Conservation (phyloP, 805 yeast species). For the Zygoascus ofunaensis region DNA sequence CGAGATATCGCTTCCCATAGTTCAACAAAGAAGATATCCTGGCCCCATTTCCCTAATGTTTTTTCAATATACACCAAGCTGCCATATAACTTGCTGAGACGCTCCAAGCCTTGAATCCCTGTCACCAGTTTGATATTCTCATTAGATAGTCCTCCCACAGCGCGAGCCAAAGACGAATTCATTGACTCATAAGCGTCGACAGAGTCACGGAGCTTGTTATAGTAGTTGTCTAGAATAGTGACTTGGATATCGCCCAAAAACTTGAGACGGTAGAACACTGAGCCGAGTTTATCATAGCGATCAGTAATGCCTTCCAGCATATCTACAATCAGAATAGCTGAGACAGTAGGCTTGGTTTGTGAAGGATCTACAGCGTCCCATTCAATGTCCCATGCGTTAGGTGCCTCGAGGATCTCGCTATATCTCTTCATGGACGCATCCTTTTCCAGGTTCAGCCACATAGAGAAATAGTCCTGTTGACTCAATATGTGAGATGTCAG, state of each 20-base stretch:
- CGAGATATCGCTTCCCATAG: conserved; percentile 31
- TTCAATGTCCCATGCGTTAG: conserved; percentile 50
- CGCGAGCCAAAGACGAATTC: conserved; percentile 29
- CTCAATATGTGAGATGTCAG: conserved; percentile 27
- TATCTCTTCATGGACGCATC: conserved; percentile 38
- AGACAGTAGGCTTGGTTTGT: conserved; percentile 50
- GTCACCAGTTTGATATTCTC: conserved; percentile 26
- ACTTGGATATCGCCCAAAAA: conserved; percentile 53
- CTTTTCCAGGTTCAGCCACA: conserved; percentile 49
- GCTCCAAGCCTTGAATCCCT: conserved; percentile 32
- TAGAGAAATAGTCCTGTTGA: conserved; percentile 28
- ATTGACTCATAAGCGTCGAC: conserved; percentile 36
- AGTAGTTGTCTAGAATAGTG: conserved; percentile 45
- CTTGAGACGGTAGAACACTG: conserved; percentile 46
- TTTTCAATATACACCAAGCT: conserved; percentile 31
- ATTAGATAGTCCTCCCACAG: conserved; percentile 26
- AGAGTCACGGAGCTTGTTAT: conserved; percentile 34
- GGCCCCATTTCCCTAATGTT: conserved; percentile 36
- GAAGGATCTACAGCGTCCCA: conserved; percentile 39
- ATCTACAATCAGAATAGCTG: conserved; percentile 49
- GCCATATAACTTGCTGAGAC: conserved; percentile 35
- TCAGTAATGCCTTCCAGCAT: conserved; percentile 48
- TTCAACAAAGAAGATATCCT: conserved; percentile 35
- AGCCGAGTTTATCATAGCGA: conserved; percentile 36
- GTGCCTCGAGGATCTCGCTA: conserved; percentile 39